Conservation (phyloP, 129 eudicot species). For the Artemisia annua region DNA sequence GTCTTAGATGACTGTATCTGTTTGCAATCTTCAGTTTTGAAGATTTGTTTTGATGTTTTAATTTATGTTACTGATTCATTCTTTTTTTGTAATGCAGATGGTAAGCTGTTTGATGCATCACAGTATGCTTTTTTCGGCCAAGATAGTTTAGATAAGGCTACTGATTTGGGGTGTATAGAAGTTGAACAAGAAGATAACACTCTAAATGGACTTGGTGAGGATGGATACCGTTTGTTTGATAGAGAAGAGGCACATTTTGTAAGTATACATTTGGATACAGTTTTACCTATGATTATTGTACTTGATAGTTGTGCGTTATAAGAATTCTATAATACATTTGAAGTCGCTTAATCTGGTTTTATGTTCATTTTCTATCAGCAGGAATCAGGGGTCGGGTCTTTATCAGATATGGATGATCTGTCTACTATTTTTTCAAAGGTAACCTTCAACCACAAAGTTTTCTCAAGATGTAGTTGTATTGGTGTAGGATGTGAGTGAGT, state of each 20-base stretch:
- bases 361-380: slow-evolving; percentile 34
- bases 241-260: slow-evolving; percentile 57
- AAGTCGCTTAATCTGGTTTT: slow-evolving; percentile 24
- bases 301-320: too few relatives aligned
- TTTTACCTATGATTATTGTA: too few relatives aligned
- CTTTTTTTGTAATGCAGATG: slow-evolving; percentile 54
- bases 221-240: slow-evolving; percentile 78
- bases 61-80: slow-evolving; percentile 6
- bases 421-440: slow-evolving; percentile 94
- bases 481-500: background rate
- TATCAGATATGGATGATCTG: slow-evolving; percentile 88
- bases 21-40: too few relatives aligned
- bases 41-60: background rate
- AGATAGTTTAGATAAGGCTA: slow-evolving; percentile 49
- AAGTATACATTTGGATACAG: too few relatives aligned
- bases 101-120: slow-evolving; percentile 70
- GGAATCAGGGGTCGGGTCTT: slow-evolving; percentile 72
- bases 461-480: background rate
- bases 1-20: too few relatives aligned
- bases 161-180: slow-evolving; percentile 69
- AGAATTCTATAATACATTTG: background rate
- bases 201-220: slow-evolving; percentile 49
- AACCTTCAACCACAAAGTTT: slow-evolving; percentile 20
- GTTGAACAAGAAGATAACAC: slow-evolving; percentile 49
- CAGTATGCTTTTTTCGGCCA: slow-evolving; percentile 79